These are phyloP conservation scores for Glycyrrhiza uralensis DNA, from an alignment of 306 rosid genomes.

Conservation along the genomic window DNA sequence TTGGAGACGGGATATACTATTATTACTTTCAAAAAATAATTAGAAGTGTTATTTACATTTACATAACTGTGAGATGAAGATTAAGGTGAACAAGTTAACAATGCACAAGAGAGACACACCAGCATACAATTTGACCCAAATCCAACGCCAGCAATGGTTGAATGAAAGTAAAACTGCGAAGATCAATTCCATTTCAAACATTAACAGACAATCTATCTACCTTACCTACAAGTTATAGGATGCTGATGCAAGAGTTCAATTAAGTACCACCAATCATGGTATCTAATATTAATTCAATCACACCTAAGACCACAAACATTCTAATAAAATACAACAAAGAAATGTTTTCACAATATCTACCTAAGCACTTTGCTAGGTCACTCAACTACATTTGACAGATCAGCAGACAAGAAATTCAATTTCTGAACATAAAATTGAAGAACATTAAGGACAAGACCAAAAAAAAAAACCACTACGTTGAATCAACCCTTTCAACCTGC, in stretches of 20 bases:
- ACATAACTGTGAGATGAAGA: neutral
- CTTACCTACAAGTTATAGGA: conserved; percentile 36
- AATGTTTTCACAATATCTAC: conserved; percentile 24
- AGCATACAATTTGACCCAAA: neutral
- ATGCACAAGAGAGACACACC: neutral
- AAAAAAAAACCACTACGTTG: conserved; percentile 36
- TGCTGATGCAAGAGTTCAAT: neutral
- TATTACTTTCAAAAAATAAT: no score
- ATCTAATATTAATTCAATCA: neutral
- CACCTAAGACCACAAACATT: conserved; percentile 15
- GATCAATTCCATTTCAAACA: conserved; percentile 11
- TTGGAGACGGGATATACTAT: no score
- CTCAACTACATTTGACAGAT: conserved; percentile 30
- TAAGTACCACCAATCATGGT: conserved; percentile 20
- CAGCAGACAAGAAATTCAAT: conserved; percentile 31
- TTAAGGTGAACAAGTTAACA: no score
- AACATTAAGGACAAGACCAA: conserved; percentile 2
- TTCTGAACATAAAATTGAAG: conserved; percentile 26
- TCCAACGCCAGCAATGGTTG: neutral
- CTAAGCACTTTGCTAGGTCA: conserved; percentile 6
- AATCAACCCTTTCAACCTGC: conserved; percentile 71
- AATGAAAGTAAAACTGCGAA: neutral
- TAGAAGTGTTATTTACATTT: neutral
- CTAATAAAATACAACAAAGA: conserved; percentile 3
- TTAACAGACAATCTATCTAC: conserved; percentile 27